phyloP scores from a whole-genome alignment of 306 rosid genomes.

The Mimosa bimucronata region DNA sequence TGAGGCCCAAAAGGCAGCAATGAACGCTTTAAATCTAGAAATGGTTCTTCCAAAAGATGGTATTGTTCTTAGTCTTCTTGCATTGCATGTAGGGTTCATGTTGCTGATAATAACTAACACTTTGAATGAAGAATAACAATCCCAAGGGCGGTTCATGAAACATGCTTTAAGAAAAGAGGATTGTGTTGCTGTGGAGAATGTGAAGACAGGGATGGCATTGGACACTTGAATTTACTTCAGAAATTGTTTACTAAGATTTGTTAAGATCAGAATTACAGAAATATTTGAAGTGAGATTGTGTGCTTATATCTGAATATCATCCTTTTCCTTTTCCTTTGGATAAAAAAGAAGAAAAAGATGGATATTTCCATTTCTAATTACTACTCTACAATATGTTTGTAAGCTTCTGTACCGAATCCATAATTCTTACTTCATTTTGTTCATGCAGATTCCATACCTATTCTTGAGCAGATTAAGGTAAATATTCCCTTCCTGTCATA shows the following conservation, averaged over 20 bases:
- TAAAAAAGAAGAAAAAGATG: background rate
- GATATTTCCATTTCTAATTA: background rate
- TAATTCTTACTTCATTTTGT: constrained; percentile 6
- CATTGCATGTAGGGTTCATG: background rate
- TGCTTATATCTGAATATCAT: background rate
- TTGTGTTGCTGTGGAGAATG: background rate
- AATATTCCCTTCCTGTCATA: constrained; percentile 10
- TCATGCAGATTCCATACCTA: constrained; percentile 39
- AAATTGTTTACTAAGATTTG: background rate
- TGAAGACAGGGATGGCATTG: background rate
- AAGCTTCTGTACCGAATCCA: background rate
- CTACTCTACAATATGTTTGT: background rate
- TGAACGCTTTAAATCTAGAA: constrained; percentile 42
- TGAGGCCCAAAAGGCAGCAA: constrained; percentile 37
- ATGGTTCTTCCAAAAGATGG: constrained; percentile 52
- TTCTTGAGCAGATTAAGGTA: constrained; percentile 39
- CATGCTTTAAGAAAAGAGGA: background rate
- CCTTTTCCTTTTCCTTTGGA: background rate
- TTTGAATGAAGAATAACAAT: background rate
- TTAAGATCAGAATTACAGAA: background rate
- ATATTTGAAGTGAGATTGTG: background rate
- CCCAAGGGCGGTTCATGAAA: background rate
- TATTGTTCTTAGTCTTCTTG: constrained; percentile 21
- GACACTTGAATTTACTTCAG: background rate
- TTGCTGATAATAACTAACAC: background rate